phyloP scores from a whole-genome alignment of 148 eudicot species.

The Chenopodium suecicum region DNA sequence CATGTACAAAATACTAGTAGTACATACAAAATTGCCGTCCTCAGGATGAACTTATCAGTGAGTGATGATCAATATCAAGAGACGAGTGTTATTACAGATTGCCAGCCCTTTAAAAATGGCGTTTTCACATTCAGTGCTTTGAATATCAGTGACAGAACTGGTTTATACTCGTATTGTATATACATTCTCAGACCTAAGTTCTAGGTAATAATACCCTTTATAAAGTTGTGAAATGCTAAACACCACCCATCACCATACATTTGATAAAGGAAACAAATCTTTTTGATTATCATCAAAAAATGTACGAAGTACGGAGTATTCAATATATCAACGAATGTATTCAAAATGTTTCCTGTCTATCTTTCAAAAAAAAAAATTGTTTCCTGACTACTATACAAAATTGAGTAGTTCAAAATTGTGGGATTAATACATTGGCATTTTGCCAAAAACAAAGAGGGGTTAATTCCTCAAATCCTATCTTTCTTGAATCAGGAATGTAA shows the following conservation, averaged over 20 bases:
- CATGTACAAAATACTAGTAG: too few relatives aligned
- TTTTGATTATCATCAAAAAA: too few relatives aligned
- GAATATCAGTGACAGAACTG: neutral
- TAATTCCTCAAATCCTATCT: neutral
- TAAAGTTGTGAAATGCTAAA: neutral
- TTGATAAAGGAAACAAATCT: too few relatives aligned
- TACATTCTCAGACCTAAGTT: neutral
- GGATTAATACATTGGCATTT: neutral
- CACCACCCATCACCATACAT: neutral
- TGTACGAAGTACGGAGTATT: neutral
- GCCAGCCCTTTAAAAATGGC: neutral
- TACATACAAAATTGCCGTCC: too few relatives aligned
- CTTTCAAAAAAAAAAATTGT: too few relatives aligned
- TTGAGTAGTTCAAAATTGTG: neutral
- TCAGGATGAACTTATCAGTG: neutral
- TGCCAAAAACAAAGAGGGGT: neutral
- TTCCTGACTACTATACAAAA: constrained; percentile 10
- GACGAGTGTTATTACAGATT: neutral
- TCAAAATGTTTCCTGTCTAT: neutral
- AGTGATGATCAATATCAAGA: neutral
- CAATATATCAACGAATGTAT: neutral
- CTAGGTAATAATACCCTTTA: neutral
- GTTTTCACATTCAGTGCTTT: neutral
- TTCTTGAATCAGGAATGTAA: neutral
- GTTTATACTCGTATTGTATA: neutral